These are phyloP conservation scores for Boletellus ananas DNA, from an alignment of 768 basidiomycete genomes.

Conservation along the genomic window DNA sequence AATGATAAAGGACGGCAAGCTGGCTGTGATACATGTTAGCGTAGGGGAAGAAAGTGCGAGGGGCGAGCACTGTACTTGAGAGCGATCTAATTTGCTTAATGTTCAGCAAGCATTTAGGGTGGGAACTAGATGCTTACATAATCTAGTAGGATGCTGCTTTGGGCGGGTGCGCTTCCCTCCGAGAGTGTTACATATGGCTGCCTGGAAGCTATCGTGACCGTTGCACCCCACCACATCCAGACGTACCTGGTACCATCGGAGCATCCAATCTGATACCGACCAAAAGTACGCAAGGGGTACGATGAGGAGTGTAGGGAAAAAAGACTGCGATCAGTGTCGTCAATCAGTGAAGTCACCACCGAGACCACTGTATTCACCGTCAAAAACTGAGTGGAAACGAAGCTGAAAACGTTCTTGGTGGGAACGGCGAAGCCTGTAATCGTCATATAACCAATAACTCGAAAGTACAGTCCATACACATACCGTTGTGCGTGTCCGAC, in stretches of 20 bases:
- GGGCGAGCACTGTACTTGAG: slow-evolving; percentile 35
- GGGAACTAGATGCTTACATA: slow-evolving; percentile 43
- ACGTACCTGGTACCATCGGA: slow-evolving; percentile 57
- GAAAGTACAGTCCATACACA: not conserved
- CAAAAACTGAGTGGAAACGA: slow-evolving; percentile 44
- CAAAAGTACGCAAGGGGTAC: slow-evolving; percentile 49
- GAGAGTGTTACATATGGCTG: slow-evolving; percentile 63
- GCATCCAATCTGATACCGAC: slow-evolving; percentile 49
- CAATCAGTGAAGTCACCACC: not conserved
- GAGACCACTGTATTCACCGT: slow-evolving; percentile 34
- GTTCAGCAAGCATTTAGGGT: slow-evolving; percentile 1
- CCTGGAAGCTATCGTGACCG: slow-evolving; percentile 3
- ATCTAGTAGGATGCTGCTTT: slow-evolving; percentile 61
- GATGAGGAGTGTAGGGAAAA: slow-evolving; percentile 52
- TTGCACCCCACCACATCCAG: not conserved
- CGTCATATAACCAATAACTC: not conserved
- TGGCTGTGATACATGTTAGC: slow-evolving; percentile 34
- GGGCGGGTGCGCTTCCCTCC: slow-evolving; percentile 48
- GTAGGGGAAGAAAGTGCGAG: not conserved
- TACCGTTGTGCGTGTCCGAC: slow-evolving; percentile 19
- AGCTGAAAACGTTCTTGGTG: slow-evolving; percentile 43
- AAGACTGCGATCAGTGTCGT: slow-evolving; percentile 39
- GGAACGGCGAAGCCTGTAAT: slow-evolving; percentile 52
- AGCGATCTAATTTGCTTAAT: slow-evolving; percentile 32
- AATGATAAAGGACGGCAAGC: slow-evolving; percentile 39